A percentile compares a stretch with the other conserved stretches of the same genome.
These are phyloP conservation scores for Sonneratia alba DNA, from an alignment of 345 rosid species.

Conservation along the genomic window DNA sequence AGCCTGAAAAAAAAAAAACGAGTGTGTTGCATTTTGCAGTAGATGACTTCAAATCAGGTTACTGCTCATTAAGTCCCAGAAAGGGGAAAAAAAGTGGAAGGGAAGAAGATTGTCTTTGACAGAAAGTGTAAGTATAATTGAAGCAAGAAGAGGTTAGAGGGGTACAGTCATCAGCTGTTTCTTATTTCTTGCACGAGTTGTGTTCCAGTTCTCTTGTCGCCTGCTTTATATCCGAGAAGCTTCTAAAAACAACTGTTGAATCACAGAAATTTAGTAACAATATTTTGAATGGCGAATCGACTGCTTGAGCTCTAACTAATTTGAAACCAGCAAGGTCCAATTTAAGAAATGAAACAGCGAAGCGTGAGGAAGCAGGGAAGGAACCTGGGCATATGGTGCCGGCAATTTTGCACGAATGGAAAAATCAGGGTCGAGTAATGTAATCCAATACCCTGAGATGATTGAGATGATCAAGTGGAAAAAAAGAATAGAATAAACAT, in stretches of 20 bases:
- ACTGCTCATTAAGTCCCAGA: background rate
- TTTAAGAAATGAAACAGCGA: too few species aligned
- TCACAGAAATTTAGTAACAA: background rate
- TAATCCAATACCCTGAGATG: slow-evolving; percentile 76
- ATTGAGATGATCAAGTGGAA: slow-evolving; percentile 3
- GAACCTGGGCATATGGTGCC: slow-evolving; percentile 96
- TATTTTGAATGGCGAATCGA: background rate
- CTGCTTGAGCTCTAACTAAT: background rate
- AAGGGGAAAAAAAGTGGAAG: background rate
- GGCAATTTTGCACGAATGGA: slow-evolving; percentile 81
- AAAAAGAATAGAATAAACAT: background rate
- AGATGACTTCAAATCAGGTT: background rate
- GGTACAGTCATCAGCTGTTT: slow-evolving; percentile 90
- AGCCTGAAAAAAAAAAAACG: slow-evolving; percentile 37
- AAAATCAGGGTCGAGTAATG: slow-evolving; percentile 69
- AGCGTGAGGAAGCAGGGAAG: slow-evolving; percentile 2
- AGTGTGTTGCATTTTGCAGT: background rate
- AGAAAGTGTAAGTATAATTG: background rate
- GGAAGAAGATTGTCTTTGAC: background rate
- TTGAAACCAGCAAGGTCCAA: background rate
- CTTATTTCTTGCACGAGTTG: slow-evolving; percentile 66
- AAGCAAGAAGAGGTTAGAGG: background rate
- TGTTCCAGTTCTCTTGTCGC: slow-evolving; percentile 36
- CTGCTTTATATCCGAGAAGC: slow-evolving; percentile 65
- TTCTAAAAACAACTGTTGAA: slow-evolving; percentile 44